Evolutionary conservation across 257 asterid species (phyloP), one percentile per base, ranked within the genome.

Genomic region (Solanum phureja): DNA sequence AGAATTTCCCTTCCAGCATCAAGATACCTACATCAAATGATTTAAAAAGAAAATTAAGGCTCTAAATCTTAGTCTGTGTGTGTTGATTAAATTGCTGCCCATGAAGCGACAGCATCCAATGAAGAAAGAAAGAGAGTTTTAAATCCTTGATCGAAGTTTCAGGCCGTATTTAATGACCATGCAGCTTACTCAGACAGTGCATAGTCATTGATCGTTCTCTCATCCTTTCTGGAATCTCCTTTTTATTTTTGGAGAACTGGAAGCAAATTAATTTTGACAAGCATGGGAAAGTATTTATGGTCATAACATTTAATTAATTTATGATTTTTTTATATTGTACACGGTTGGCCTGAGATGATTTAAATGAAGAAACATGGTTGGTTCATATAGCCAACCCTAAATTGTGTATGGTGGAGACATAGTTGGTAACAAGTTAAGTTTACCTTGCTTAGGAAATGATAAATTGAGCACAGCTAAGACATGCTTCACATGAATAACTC

Each of bases 1-100:
- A 97, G 99, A 94, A 97, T 94, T 87, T 96, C 99, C 88, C 99
- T 92, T 87, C 99, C 99, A 6, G 96, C 98, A 94, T 97, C 96
- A 88, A 97, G 98, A 92, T 91, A 97, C 87, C 99, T 97, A 89
- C 75, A 87, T 37, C 24, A 75, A 82, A 75, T 73, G 62, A 38
- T 88, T 74, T 31, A 46, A n/a, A 31, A 74, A 33, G 87, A 86
- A 86, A 38, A 62, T 60, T 64, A 64, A 49, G 37, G 35, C 46
- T 79, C 52, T 42, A 42, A 83, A 77, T n/a, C 31, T 18, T 40
- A 33, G 77, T 79, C 40, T 27, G 10, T 14, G 27, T 42, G 84
- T 31, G n/a, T 81, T 46, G 6, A 81, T 81, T 29, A 46, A 49
- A 81, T 46, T 81, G 40, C 69, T 49, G 13, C n/a, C 42, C 69